Evolutionary conservation across 768 basidiomycete species (phyloP).

Genomic region (Kwoniella dejecticola): DNA sequence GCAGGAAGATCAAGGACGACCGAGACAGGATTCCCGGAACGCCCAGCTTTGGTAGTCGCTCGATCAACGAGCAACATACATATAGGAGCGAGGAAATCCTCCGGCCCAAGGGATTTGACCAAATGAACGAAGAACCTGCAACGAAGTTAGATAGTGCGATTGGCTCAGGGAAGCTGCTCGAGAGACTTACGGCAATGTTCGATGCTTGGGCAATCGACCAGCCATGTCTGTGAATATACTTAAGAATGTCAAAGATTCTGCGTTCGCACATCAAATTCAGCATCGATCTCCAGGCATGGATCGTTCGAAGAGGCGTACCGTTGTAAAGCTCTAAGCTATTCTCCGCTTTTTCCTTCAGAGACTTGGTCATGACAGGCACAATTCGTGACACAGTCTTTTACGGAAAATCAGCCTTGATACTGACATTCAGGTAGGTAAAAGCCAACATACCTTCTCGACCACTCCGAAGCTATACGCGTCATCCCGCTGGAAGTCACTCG

Average conservation of each 20-base stretch:
- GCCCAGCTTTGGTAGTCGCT: slow-evolving; percentile 67
- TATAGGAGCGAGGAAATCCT: slow-evolving; percentile 78
- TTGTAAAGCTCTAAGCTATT: slow-evolving; percentile 65
- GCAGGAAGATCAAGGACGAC: slow-evolving; percentile 72
- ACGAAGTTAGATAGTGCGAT: background rate
- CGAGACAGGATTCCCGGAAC: slow-evolving; percentile 59
- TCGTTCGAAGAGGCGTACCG: slow-evolving; percentile 41
- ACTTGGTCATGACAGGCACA: slow-evolving; percentile 86
- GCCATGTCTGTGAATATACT: slow-evolving; percentile 92
- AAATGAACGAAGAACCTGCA: slow-evolving; percentile 85
- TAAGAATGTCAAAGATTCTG: slow-evolving; percentile 73
- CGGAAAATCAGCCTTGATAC: background rate
- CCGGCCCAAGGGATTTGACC: slow-evolving; percentile 74
- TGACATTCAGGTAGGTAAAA: background rate
- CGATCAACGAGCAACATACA: slow-evolving; percentile 84
- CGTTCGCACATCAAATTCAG: background rate
- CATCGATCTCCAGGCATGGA: background rate
- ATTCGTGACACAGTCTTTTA: slow-evolving; percentile 85
- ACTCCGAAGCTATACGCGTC: slow-evolving; percentile 94
- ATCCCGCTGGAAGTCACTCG: slow-evolving; percentile 95
- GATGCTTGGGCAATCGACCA: slow-evolving; percentile 86
- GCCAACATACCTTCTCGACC: slow-evolving; percentile 73
- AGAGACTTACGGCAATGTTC: slow-evolving; percentile 73
- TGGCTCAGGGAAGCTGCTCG: background rate
- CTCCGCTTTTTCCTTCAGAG: slow-evolving; percentile 66